phyloP scores from a whole-genome alignment of 192 early-diverging fungal species.

The Chytriomyces confervae region DNA sequence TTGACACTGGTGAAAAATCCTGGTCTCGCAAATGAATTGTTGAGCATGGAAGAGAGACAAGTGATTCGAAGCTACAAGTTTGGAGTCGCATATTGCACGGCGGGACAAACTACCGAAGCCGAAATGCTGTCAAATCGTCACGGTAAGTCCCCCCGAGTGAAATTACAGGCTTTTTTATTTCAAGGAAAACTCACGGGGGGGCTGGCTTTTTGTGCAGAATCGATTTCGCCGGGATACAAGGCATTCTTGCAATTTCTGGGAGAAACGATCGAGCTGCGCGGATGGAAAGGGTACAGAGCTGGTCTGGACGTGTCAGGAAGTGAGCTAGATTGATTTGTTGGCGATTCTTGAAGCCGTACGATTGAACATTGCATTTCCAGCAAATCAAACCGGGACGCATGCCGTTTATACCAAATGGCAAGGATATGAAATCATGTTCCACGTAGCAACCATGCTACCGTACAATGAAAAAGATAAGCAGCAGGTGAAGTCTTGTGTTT shows the following conservation, averaged over 20 bases:
- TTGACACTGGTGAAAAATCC: constrained; percentile 67
- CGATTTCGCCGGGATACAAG: constrained; percentile 60
- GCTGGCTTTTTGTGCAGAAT: constrained; percentile 19
- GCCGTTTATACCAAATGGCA: constrained; percentile 77
- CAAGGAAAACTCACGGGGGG: constrained; percentile 20
- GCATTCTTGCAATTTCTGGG: constrained; percentile 75
- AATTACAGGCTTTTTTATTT: not conserved
- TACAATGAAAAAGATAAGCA: constrained; percentile 69
- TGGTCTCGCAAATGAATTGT: constrained; percentile 66
- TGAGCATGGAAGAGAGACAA: constrained; percentile 75
- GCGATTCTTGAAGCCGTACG: not conserved
- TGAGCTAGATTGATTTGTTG: constrained; percentile 34
- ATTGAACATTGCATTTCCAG: constrained; percentile 37
- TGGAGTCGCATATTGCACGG: constrained; percentile 73
- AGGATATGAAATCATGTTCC: constrained; percentile 77
- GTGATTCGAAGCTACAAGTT: constrained; percentile 79
- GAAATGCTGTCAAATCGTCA: constrained; percentile 77
- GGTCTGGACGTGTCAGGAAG: constrained; percentile 74
- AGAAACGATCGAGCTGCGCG: constrained; percentile 70
- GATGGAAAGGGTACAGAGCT: constrained; percentile 77
- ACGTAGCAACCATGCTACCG: constrained; percentile 77
- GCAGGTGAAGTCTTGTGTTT: constrained; percentile 47
- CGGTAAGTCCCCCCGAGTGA: constrained; percentile 21
- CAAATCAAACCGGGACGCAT: constrained; percentile 71
- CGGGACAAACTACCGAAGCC: constrained; percentile 76